Base-by-base conservation (phyloP, 1,284 basidiomycete genomes). In the Microstroma glucosiphilum region DNA sequence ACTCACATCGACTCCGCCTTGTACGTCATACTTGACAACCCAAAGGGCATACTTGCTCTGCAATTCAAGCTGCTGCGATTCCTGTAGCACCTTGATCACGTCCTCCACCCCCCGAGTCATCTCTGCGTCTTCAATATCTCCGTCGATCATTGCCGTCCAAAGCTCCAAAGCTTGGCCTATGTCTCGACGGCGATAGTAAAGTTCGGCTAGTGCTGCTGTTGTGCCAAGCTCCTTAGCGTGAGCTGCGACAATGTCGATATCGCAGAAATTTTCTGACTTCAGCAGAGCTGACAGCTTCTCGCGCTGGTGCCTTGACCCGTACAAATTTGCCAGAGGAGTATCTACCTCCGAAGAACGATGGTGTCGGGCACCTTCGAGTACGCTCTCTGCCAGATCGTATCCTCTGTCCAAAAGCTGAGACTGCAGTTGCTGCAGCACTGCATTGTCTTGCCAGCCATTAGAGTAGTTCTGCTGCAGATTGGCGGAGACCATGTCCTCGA, bases 381-480 rank as follows among this genome's bases (percentile, higher is more conserved):
- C 40, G 25, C 13, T 23, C 30, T 41, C 65, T 25, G 74, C 59
- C 68, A 77, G 66, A 0, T 56, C 57, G 13, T 64, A 60, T 3
- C 72, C 65, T 17, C 71, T 56, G 6, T 23, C 37, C 17, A 57
- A 6, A 6, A 77, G 66, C 17, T 42, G 30, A 1, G 60, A 59
- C 4, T 43, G 17, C 23, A 72, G 60, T 17, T 59, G 30, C 48
- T 40, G 26, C 9, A 67, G 19, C 21, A 41, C 15, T 4, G 54
- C 23, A 42, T 73, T 67, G 30, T 37, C 30, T 37, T 37, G 30
- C 30, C 30, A 37, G 15, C 53, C 37, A 2, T 58, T 26, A 1
- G 59, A 60, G 48, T 78, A 77, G 55, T 74, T 77, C 23, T 66
- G 41, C 0, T 26, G 48, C 40, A 76, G 60, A 49, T 72, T 72